Percentiles rank a stretch among this genome's conserved stretches.
Evolutionary conservation across 257 asterid genomes (phyloP).

Genomic region (Orobanche coerulescens): DNA sequence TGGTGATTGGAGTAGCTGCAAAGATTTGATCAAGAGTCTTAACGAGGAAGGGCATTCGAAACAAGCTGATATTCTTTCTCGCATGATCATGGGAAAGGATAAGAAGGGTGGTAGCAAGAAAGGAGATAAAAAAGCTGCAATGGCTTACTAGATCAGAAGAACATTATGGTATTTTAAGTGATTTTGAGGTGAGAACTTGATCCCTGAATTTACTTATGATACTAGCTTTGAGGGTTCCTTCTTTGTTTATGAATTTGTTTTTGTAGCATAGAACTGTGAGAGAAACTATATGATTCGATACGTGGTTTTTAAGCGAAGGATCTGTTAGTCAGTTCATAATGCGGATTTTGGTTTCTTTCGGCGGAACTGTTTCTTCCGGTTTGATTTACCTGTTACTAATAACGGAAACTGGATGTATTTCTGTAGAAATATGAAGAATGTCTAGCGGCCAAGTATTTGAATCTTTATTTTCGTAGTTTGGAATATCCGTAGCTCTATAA

Average conservation of each 20-base stretch:
- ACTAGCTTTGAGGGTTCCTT: not conserved
- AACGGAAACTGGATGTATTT: slow-evolving; percentile 13
- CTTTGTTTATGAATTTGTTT: not conserved
- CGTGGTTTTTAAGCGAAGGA: slow-evolving; percentile 8
- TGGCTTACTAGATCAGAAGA: slow-evolving; percentile 22
- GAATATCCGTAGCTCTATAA: not conserved
- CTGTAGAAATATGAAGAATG: slow-evolving; percentile 15
- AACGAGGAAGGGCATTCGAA: slow-evolving; percentile 77
- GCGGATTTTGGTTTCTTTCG: slow-evolving; percentile 2
- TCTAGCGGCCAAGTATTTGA: not conserved
- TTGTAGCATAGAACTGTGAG: slow-evolving; percentile 14
- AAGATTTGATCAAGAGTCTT: slow-evolving; percentile 72
- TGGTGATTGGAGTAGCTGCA: slow-evolving; percentile 47
- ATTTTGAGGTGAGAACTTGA: slow-evolving; percentile 24
- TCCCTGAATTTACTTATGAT: slow-evolving; percentile 7
- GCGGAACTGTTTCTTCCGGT: not conserved
- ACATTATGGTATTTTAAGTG: not conserved
- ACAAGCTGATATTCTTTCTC: slow-evolving; percentile 77
- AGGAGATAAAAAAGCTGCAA: slow-evolving; percentile 42
- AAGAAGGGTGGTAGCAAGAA: slow-evolving; percentile 39
- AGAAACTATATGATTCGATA: not conserved
- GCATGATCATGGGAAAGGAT: slow-evolving; percentile 48
- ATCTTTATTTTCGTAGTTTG: not conserved
- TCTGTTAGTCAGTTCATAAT: slow-evolving; percentile 13
- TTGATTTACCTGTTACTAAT: slow-evolving; percentile 14